These are phyloP conservation scores for Boletus sp. DNA, from an alignment of 768 basidiomycete genomes.

Conservation along the genomic window DNA sequence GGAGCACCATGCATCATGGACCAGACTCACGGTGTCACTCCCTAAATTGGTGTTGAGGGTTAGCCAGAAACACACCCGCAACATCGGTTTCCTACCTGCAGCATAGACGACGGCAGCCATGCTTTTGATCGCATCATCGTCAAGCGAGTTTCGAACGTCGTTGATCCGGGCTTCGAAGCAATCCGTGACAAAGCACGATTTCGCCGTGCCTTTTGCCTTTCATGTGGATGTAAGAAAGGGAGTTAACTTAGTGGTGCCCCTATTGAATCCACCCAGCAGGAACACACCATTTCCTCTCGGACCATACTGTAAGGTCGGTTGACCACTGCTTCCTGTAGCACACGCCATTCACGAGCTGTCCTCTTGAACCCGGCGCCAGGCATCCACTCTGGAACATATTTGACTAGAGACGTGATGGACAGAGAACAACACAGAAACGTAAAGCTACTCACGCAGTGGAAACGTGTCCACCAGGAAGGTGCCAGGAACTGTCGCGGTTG, in stretches of 20 bases:
- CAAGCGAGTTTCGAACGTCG: background rate
- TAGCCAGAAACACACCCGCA: background rate
- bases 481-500: conserved; percentile 1
- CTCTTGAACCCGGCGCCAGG: conserved; percentile 2
- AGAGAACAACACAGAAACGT: background rate
- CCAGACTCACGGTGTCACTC: conserved; percentile 2
- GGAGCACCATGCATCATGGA: too few relatives aligned
- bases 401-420: background rate
- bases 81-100: background rate
- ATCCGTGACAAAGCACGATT: conserved; percentile 3
- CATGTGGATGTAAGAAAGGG: background rate
- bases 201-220: background rate
- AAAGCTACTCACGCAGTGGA: background rate
- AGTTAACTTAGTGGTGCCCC: background rate
- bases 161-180: conserved; percentile 3
- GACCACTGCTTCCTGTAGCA: conserved; percentile 1
- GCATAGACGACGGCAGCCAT: conserved; percentile 5
- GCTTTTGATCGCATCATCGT: conserved; percentile 1
- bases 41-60: background rate
- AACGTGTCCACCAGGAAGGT: conserved; percentile 3
- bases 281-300: background rate
- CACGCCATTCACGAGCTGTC: conserved; percentile 5
- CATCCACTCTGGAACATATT: conserved; percentile 3
- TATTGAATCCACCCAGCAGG: too few relatives aligned
- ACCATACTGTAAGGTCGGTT: conserved; percentile 2